Evolutionary conservation across 2,329 filamentous ascomycete species (phyloP).

Genomic region (Beauveria caledonica): DNA sequence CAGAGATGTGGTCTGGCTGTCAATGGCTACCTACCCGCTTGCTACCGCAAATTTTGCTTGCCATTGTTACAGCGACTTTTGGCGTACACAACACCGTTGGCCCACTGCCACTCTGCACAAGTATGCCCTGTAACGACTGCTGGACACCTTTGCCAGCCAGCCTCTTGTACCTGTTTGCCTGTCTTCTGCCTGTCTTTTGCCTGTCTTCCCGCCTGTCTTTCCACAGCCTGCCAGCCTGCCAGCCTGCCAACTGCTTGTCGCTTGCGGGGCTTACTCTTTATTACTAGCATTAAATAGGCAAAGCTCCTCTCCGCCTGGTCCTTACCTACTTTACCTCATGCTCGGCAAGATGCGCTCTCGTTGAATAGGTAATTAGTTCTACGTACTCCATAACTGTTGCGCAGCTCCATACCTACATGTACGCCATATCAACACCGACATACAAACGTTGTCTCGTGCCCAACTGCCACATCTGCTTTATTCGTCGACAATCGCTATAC

Average conservation of each 20-base stretch:
- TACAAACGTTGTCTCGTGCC: conserved; percentile 5
- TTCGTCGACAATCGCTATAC: neutral
- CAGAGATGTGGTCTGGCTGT: no score
- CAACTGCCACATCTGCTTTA: neutral
- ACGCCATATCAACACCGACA: conserved; percentile 8
- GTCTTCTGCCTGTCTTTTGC: no score
- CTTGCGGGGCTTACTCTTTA: no score
- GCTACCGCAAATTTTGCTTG: no score
- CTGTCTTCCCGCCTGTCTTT: no score
- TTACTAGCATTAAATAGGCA: neutral
- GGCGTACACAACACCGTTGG: neutral
- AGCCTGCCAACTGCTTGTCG: neutral
- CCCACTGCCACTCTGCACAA: neutral
- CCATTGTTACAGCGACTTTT: neutral
- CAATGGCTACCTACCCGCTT: no score
- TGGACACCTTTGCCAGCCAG: neutral
- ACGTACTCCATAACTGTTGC: conserved; percentile 2
- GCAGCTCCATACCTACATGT: conserved; percentile 1
- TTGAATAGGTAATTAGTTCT: neutral
- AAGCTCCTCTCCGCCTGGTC: neutral
- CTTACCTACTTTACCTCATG: neutral
- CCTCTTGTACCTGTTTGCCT: no score
- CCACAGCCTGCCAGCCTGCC: no score
- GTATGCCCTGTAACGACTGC: neutral
- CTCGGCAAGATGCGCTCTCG: conserved; percentile 2